Base-by-base conservation (phyloP, 352 stramenopile species). In the Globisporangium nagaii region DNA sequence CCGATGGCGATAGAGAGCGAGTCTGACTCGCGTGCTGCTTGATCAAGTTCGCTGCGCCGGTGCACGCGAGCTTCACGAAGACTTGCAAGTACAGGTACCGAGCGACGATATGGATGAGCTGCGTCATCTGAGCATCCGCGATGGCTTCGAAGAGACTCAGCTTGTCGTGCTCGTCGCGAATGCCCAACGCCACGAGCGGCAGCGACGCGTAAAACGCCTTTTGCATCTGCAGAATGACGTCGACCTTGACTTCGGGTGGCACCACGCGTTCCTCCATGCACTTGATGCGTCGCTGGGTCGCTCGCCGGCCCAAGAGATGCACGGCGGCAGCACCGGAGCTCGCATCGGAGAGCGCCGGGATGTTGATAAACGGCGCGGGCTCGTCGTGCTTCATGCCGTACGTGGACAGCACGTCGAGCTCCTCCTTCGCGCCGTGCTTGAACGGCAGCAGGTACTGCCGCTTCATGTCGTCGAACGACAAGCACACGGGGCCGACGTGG, bases 391-490 rank as follows among this genome's bases (percentile, higher is more conserved):
- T 77, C 39, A 75, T 77, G 27, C 66, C 76, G 35, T 68, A 81
- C 2, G 60, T 58, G 4, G 74, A 63, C n/a, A 84, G 60, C 5
- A 84, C 65, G 50, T 87, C 72, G n/a, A 49, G 47, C 30, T 79
- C 56, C 7, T 66, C 46, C 12, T 62, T 53, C 4, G 40, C 58
- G 1, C 69, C 68, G 15, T 82, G 53, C 41, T 85, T 86, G 44
- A 88, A 90, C 0, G 80, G 80, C 27, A 85, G 56, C 36, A 90
- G 34, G 25, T 83, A 90, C 40, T 76, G 71, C 20, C 64, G 71
- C 65, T 88, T 88, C 62, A 90, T 86, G 37, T 88, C 80, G 40
- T 88, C 69, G 40, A 90, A 90, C 22, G 75, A 76, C 52, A 85
- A 70, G 45, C 62, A 72, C 8, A 90, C 72, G 3, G 66, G 51